Base-by-base conservation (phyloP, 106 monocot species). In the Allium cepa region DNA sequence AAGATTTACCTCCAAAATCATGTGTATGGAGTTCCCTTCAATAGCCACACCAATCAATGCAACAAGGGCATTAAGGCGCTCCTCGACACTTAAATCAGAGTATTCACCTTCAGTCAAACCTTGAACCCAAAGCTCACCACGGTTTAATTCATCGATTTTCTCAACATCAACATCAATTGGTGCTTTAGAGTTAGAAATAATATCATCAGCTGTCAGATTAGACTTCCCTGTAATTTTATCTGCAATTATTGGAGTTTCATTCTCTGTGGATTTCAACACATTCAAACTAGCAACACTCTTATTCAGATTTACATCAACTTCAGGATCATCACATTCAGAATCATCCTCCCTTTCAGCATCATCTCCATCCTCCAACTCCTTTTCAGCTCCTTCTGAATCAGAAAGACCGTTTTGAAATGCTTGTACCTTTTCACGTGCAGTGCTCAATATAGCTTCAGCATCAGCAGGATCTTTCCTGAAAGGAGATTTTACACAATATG, bases 241-340 rank as follows among this genome's bases (percentile, higher is more conserved):
- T 50, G 71, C 72, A 71, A 45, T 55, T 16, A 78, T 17, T 50
- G 58, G 63, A 66, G 36, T 12, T 50, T 65, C 26, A 62, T 50
- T n/a, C 27, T n/a, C 58, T 58, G 71, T 47, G 64, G 58, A 65
- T 67, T 75, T 79, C 51, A 71, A 36, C 56, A 88, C 73, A 68
- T 69, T 73, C 16, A 53, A 63, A 74, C 53, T 61, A 63, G 59
- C 69, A 17, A 76, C 26, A 36, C 80, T 50, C 58, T 75, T 78
- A 59, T 46, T 69, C 14, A 59, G 60, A 69, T 81, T 79, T 26
- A 70, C 62, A 57, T 72, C 77, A 50, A 47, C 80, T 66, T 90
- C 99, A 74, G 83, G 85, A 64, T 93, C 99, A 74, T 97, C 96
- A 79, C 90, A 80, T 68, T 99, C 99, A 55, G 90, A 93, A 67